A percentile compares a stretch with the other conserved stretches of the same genome.
Conservation (phyloP, 2,329 filamentous ascomycete genomes). For the Colletotrichum paranaense region DNA sequence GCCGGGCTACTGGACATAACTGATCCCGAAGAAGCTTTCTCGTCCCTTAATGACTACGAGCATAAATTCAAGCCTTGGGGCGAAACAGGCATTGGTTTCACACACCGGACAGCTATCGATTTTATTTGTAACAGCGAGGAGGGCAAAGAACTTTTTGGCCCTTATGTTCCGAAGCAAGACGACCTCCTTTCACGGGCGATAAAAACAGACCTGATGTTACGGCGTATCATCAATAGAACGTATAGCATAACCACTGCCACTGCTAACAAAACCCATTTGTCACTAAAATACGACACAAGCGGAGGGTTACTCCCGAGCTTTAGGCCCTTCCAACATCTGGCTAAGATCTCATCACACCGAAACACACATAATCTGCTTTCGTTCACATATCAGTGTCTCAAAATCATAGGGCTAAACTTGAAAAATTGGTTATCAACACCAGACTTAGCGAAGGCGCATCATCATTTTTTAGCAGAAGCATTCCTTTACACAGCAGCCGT, state of each 20-base stretch:
- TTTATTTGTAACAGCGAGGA: neutral
- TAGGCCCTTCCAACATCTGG: fast-evolving
- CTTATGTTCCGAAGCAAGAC: neutral
- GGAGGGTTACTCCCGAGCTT: fast-evolving
- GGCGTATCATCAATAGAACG: neutral
- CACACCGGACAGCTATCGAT: neutral
- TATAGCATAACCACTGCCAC: fast-evolving
- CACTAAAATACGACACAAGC: too few species aligned
- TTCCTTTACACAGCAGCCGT: neutral
- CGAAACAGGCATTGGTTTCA: neutral
- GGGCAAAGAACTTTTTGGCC: neutral
- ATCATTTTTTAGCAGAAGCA: fast-evolving
- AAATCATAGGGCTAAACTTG: fast-evolving
- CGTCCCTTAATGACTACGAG: neutral
- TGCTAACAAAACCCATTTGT: too few species aligned
- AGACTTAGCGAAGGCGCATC: fast-evolving
- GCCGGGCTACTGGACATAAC: neutral
- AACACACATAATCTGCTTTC: neutral
- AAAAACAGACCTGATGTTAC: neutral
- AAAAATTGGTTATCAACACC: fast-evolving
- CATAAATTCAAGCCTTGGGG: neutral
- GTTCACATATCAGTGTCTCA: neutral
- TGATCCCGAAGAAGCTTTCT: neutral
- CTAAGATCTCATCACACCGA: fast-evolving
- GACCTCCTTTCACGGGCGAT: neutral